Conservation (phyloP, 257 asterid genomes). For the Lithospermum erythrorhizon region DNA sequence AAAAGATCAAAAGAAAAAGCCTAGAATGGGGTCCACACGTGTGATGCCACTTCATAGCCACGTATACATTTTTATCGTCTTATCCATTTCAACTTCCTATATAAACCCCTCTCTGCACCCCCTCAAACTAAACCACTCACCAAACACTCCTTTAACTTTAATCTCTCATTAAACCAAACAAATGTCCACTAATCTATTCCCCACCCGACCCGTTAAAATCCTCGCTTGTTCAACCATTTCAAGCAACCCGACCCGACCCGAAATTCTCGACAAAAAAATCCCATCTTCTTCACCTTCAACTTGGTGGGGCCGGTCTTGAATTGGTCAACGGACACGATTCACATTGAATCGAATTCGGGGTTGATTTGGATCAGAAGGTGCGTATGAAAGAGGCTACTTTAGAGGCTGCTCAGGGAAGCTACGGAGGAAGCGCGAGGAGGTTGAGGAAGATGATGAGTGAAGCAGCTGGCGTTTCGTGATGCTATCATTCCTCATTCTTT, state of each 20-base stretch:
- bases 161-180: background rate
- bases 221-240: background rate
- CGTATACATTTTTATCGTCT: conserved; percentile 15
- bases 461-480: conserved; percentile 58
- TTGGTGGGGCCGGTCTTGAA: conserved; percentile 73
- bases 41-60: conserved; percentile 5
- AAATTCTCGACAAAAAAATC: background rate
- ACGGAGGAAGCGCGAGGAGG: conserved; percentile 80
- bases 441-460: conserved; percentile 47
- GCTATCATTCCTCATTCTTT: conserved; percentile 70
- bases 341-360: conserved; percentile 16
- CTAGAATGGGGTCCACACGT: too few relatives aligned
- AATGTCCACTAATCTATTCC: background rate
- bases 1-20: too few relatives aligned
- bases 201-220: background rate
- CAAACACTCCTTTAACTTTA: background rate
- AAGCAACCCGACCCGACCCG: background rate
- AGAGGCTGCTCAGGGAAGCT: conserved; percentile 13
- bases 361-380: background rate
- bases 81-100: background rate
- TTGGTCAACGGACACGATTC: conserved; percentile 55
- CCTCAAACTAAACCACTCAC: background rate
- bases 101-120: background rate
- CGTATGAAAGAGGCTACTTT: background rate
- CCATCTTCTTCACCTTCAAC: conserved; percentile 8